A percentile compares a stretch with the other conserved stretches of the same genome.
phyloP scores from a whole-genome alignment of 31 red algal genomes.

The Bonnemaisonia californica region DNA sequence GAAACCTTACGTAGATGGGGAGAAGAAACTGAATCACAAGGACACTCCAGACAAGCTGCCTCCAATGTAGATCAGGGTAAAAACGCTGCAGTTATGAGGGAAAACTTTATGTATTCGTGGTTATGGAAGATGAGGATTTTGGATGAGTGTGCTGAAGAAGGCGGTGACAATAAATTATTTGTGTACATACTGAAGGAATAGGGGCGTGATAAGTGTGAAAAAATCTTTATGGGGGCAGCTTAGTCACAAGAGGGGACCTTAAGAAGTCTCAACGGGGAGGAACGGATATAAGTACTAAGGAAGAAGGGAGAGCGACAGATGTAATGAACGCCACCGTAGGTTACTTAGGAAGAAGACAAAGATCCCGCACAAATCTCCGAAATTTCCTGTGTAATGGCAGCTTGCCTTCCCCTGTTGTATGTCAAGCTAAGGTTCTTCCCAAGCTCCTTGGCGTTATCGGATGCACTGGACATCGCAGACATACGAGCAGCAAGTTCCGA shows the following conservation, averaged over 20 bases:
- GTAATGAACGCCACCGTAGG: not conserved
- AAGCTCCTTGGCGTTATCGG: slow-evolving; percentile 96
- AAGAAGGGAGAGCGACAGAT: not conserved
- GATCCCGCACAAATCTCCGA: slow-evolving; percentile 86
- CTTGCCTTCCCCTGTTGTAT: slow-evolving; percentile 94
- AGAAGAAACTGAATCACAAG: slow-evolving; percentile 76
- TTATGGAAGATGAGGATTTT: no score
- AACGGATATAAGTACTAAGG: no score
- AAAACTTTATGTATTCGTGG: no score
- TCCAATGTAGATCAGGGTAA: not conserved
- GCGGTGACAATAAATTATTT: no score
- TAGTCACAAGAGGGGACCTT: no score
- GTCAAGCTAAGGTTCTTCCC: slow-evolving; percentile 68
- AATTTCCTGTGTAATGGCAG: slow-evolving; percentile 93
- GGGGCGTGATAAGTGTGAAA: not conserved
- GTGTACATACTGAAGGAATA: slow-evolving; percentile 4
- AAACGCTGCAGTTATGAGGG: not conserved
- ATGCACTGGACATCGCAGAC: slow-evolving; percentile 90
- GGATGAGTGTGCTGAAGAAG: not conserved
- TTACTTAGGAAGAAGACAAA: not conserved
- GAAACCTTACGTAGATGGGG: slow-evolving; percentile 70
- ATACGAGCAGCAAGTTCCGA: slow-evolving; percentile 95
- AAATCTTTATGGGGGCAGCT: not conserved
- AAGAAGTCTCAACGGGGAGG: no score
- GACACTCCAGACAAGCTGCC: slow-evolving; percentile 51